Base-by-base conservation (phyloP, 1,284 basidiomycete species). In the Papiliotrema terrestris region DNA sequence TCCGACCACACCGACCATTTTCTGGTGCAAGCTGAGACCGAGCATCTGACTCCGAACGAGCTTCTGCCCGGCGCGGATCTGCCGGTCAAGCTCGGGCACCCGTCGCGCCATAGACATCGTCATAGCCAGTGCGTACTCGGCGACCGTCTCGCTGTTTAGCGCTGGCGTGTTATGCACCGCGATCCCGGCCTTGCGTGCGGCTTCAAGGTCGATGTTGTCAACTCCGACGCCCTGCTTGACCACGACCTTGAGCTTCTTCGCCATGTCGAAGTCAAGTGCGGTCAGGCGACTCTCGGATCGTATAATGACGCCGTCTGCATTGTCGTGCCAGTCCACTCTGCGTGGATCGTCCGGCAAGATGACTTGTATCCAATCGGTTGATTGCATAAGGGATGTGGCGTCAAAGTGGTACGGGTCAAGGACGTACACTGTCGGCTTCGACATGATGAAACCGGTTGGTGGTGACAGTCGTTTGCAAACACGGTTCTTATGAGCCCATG, bases 151-250 rank as follows among this genome's bases (percentile, higher is more conserved):
- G 38, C 48, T 52, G 46, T 58, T 58, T 19, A 54, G 49, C 17
- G 53, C 55, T 3, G 57, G 57, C 17, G 56, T 54, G 38, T 58
- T 58, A 49, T 55, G 49, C 37, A 58, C 56, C 38, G 50, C 54
- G 36, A 58, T 48, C 23, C 56, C 56, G 26, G 48, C 45, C 23
- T n/a, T 8, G 9, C 45, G 51, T 0, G 56, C 56, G 1, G 56
- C 52, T 17, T 48, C 47, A 41, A 58, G 54, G 49, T 58, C 56
- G 32, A 58, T 51, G 19, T 58, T 58, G 52, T 58, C 56, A 11
- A 58, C 49, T 0, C 56, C 56, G 19, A 58, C 56, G 9, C 56
- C 56, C 14, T 53, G 49, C 11, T 54, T 53, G 17, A 54, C 56
- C 4, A 58, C 42, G 22, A 55, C 52, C 37, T 52, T 54, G 45